A percentile compares a stretch with the other conserved stretches of the same genome.
Evolutionary conservation across 371 early-diverging fungal species (phyloP).

Genomic region (Actinomortierella ambigua): DNA sequence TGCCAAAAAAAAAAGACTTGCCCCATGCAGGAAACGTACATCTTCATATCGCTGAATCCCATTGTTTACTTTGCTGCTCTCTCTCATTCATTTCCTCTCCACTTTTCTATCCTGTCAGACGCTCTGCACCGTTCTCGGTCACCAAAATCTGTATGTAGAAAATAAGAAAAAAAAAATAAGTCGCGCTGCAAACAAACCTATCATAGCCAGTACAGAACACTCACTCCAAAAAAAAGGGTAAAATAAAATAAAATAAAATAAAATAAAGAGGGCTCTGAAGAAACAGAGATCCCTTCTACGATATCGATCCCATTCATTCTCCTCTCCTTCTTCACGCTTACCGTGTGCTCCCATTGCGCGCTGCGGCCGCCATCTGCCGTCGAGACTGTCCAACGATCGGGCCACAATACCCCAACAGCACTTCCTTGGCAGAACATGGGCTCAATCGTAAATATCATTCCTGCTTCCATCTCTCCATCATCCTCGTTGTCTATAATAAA

Average conservation of each 20-base stretch:
- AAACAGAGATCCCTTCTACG: background rate
- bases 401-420: constrained; percentile 74
- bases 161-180: constrained; percentile 36
- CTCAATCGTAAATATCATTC: constrained; percentile 89
- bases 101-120: constrained; percentile 60
- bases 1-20: too few species aligned
- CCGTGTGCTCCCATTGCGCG: constrained; percentile 90
- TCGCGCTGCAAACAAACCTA: constrained; percentile 39
- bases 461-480: constrained; percentile 69
- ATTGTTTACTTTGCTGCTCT: background rate
- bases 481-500: constrained; percentile 55
- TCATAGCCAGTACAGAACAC: background rate
- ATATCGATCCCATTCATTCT: too few species aligned
- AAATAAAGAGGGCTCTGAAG: background rate
- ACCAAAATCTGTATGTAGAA: constrained; percentile 55
- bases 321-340: constrained; percentile 27
- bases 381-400: constrained; percentile 88
- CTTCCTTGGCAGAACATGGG: constrained; percentile 87
- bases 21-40: too few species aligned
- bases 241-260: background rate
- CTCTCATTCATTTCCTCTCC: background rate
- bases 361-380: constrained; percentile 85
- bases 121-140: constrained; percentile 68
- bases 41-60: background rate
- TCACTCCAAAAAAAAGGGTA: background rate